A percentile compares a stretch with the other conserved stretches of the same genome.
phyloP scores from a whole-genome alignment of 2,329 filamentous ascomycete genomes.

The Chaetomium olivaceum region DNA sequence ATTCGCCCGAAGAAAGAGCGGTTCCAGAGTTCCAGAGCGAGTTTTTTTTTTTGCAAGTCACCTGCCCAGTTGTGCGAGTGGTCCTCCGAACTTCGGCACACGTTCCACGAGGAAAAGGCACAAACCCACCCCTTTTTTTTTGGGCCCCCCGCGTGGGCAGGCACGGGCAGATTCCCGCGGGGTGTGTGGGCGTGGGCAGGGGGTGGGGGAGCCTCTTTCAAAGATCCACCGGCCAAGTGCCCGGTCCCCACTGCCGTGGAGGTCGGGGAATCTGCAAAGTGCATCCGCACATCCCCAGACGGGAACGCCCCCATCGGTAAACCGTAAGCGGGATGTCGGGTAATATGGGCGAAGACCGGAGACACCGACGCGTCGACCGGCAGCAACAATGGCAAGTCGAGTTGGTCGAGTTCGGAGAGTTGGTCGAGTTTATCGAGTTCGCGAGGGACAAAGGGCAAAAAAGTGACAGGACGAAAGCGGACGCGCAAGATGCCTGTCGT shows the following conservation, averaged over 20 bases:
- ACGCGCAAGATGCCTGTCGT: slow-evolving; percentile 2
- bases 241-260: slow-evolving; percentile 11
- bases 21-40: neutral
- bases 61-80: neutral
- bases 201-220: neutral
- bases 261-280: slow-evolving; percentile 17
- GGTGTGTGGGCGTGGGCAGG: neutral
- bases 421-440: neutral
- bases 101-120: neutral
- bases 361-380: neutral
- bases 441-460: neutral
- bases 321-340: neutral
- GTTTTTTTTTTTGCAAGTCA: slow-evolving; percentile 1
- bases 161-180: neutral
- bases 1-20: slow-evolving; percentile 5
- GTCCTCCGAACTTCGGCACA: slow-evolving; percentile 2
- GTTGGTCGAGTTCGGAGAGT: neutral
- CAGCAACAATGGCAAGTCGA: neutral
- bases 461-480: neutral
- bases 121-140: too few relatives aligned
- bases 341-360: slow-evolving; percentile 4
- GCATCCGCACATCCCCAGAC: slow-evolving; percentile 18
- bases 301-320: neutral
- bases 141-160: slow-evolving; percentile 9
- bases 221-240: neutral